Evolutionary conservation across 2,329 filamentous ascomycete genomes (phyloP), one percentile per base, ranked within the genome.

Genomic region (Sporothrix phasma): DNA sequence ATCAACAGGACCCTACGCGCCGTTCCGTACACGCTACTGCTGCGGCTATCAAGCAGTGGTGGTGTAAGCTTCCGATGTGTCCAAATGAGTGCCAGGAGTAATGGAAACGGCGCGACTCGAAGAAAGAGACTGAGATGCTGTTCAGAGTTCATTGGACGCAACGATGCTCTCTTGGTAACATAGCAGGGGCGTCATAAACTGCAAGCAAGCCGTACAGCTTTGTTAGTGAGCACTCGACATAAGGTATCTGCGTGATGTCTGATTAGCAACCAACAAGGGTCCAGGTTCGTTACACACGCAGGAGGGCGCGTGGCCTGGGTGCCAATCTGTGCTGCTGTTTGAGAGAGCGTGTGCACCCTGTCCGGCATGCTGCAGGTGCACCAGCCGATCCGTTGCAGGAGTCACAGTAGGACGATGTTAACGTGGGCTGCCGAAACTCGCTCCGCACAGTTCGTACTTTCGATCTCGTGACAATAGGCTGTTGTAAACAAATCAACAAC

Each of bases 1-100:
- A n/a, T 11, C 41, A 31, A 56, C 17, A 46, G 8, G 19, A 39
- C n/a, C n/a, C n/a, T 19, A 26, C 15, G 46, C 61, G 24, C 37
- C 47, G 61, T 19, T 56, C 37, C 11, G 22, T 24, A 43, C 29
- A 45, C 63, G 58, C 65, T 66, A 65, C 65, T 51, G 47, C 54
- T 61, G 63, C 63, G 64, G 61, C 47, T 63, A 45, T 49, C 37
- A 34, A 31, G 7, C 37, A 24, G 59, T 41, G 19, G 29, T 45
- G n/a, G 62, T 46, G 61, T 53, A 53, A 63, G 61, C 61, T 49
- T 63, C 47, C 56, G 61, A 61, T 41, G 34, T 61, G 24, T 26
- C 53, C 62, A 39, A n/a, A n/a, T n/a, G n/a, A n/a, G n/a, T 37
- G 34, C 5, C 26, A 31, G 26, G 17, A n/a, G 34, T 39, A 15